Conservation (phyloP, 2,329 filamentous ascomycete species). For the Aspergillus novoparasiticus region DNA sequence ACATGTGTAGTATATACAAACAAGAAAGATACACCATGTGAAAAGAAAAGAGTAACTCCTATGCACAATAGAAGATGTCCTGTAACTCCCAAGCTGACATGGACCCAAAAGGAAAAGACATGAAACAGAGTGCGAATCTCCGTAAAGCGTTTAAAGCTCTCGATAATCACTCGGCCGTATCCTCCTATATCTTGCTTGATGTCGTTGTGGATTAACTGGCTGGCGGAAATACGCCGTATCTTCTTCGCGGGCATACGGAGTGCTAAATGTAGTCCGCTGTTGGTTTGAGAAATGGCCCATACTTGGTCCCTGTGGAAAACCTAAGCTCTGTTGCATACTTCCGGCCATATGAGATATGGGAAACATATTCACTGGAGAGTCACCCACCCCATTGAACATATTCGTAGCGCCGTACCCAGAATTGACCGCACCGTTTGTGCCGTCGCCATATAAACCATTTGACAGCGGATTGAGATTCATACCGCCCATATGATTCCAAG, state of each 20-base stretch:
- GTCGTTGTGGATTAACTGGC: conserved; percentile 90
- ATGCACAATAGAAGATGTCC: background rate
- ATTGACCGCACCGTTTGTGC: conserved; percentile 33
- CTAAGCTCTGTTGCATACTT: conserved; percentile 33
- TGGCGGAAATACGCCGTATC: conserved; percentile 94
- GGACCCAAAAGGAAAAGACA: background rate
- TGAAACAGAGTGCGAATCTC: background rate
- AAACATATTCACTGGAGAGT: conserved; percentile 41
- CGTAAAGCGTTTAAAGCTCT: conserved; percentile 60
- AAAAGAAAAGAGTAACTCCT: background rate
- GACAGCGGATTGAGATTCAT: conserved; percentile 42
- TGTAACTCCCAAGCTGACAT: background rate
- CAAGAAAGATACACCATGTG: background rate
- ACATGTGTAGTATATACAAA: background rate
- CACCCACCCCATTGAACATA: conserved; percentile 38
- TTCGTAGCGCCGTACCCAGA: conserved; percentile 35
- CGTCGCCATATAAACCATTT: conserved; percentile 39
- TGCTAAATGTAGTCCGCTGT: conserved; percentile 56
- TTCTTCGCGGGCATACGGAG: conserved; percentile 64
- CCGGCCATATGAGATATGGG: conserved; percentile 35
- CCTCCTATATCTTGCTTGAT: conserved; percentile 77
- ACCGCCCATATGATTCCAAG: conserved; percentile 50
- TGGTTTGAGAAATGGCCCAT: conserved; percentile 59
- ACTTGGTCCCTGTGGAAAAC: conserved; percentile 35
- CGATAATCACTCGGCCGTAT: conserved; percentile 88